Percentiles rank a stretch among this genome's conserved stretches.
phyloP scores from a whole-genome alignment of 768 basidiomycete species.

The Sarcomyxa edulis region DNA sequence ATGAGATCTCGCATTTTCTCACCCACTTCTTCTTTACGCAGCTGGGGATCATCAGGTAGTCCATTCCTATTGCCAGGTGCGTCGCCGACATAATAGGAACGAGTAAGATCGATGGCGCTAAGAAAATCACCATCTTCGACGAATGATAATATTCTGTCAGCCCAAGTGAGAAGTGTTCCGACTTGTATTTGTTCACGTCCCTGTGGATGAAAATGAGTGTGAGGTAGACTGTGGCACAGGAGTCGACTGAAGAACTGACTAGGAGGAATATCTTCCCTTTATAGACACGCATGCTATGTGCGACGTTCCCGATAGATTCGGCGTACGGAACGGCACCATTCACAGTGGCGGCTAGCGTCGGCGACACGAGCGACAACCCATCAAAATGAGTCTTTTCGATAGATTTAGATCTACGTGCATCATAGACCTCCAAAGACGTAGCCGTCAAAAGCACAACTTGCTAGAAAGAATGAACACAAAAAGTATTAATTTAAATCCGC shows the following conservation, averaged over 20 bases:
- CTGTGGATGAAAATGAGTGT: slow-evolving; percentile 29
- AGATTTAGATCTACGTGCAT: slow-evolving; percentile 46
- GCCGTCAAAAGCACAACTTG: slow-evolving; percentile 65
- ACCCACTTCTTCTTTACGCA: slow-evolving; percentile 61
- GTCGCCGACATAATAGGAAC: slow-evolving; percentile 73
- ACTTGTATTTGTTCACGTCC: slow-evolving; percentile 63
- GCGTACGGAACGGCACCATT: slow-evolving; percentile 42
- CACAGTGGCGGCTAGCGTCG: slow-evolving; percentile 39
- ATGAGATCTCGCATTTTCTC: slow-evolving; percentile 78
- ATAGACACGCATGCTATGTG: slow-evolving; percentile 73
- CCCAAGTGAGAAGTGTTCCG: slow-evolving; percentile 90
- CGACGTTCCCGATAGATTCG: slow-evolving; percentile 48
- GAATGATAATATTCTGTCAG: slow-evolving; percentile 80
- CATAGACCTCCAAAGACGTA: slow-evolving; percentile 61
- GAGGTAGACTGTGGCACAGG: slow-evolving; percentile 1
- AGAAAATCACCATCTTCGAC: slow-evolving; percentile 88
- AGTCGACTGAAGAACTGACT: slow-evolving; percentile 41
- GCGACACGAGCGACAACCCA: slow-evolving; percentile 49
- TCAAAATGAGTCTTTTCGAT: slow-evolving; percentile 64
- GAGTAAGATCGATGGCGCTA: slow-evolving; percentile 80
- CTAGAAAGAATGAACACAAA: slow-evolving; percentile 29
- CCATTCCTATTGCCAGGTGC: slow-evolving; percentile 85
- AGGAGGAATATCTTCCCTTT: slow-evolving; percentile 90
- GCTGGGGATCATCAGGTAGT: slow-evolving; percentile 63
- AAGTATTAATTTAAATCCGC: slow-evolving; percentile 5